Conservation (phyloP, 805 yeast species). For the Candida germanica region DNA sequence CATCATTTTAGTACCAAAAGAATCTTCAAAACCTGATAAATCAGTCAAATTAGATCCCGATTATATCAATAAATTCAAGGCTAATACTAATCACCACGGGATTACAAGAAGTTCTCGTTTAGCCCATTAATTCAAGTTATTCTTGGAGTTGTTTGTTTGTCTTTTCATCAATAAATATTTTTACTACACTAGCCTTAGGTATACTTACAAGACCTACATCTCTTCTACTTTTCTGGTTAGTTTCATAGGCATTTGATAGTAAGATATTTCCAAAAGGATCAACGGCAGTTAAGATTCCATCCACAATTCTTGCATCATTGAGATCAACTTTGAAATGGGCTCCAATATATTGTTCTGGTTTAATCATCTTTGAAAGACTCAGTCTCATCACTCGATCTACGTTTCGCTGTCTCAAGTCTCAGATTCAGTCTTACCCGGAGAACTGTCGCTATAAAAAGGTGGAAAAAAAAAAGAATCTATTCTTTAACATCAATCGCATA, state of each 20-base stretch:
- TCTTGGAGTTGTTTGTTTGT: constrained; percentile 4
- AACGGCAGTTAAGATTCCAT: constrained; percentile 37
- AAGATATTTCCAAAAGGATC: constrained; percentile 44
- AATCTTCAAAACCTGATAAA: constrained; percentile 1
- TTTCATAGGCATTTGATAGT: constrained; percentile 33
- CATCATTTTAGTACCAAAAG: constrained; percentile 11
- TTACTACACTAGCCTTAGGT: constrained; percentile 38
- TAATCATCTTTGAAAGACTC: constrained; percentile 5
- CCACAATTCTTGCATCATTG: constrained; percentile 30
- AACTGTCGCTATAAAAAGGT: too few relatives aligned
- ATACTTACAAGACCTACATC: constrained; percentile 54
- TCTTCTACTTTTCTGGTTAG: constrained; percentile 26
- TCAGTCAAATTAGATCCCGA: neutral
- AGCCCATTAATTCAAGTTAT: neutral
- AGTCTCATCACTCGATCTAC: too few relatives aligned
- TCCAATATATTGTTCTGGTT: constrained; percentile 31
- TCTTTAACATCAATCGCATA: constrained; percentile 36
- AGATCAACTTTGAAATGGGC: constrained; percentile 24
- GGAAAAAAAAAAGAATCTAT: too few relatives aligned
- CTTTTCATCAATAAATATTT: constrained; percentile 22
- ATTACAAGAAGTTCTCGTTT: neutral
- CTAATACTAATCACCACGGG: neutral
- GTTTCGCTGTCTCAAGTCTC: too few relatives aligned
- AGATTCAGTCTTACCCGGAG: too few relatives aligned
- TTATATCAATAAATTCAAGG: neutral